A percentile compares a stretch with the other conserved stretches of the same genome.
Evolutionary conservation across 495 filamentous ascomycete genomes (phyloP).

Genomic region (Daldinia loculata): DNA sequence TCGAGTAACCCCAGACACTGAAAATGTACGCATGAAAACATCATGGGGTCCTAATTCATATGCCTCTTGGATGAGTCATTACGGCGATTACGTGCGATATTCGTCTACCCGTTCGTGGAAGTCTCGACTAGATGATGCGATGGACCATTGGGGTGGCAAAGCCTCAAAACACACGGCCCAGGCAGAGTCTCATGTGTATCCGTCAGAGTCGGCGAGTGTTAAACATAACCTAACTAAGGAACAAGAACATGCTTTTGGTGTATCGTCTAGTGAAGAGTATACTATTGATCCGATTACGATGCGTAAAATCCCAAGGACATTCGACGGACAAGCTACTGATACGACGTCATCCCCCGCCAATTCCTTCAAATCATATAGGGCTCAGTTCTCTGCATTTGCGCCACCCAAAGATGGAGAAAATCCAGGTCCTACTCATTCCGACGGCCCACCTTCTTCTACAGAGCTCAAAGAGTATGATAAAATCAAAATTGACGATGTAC

Average conservation of each 20-base stretch:
- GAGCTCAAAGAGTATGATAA: constrained; percentile 53
- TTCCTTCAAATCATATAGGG: constrained; percentile 50
- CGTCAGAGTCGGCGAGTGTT: background rate
- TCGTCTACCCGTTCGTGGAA: constrained; percentile 18
- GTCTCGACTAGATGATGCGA: constrained; percentile 17
- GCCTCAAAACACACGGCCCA: background rate
- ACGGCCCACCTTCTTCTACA: constrained; percentile 47
- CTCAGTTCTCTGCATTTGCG: constrained; percentile 47
- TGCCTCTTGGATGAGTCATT: constrained; percentile 8
- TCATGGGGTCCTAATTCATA: background rate
- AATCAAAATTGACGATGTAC: constrained; percentile 44
- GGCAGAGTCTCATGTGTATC: background rate
- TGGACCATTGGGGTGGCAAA: constrained; percentile 16
- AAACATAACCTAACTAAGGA: background rate
- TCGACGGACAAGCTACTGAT: background rate
- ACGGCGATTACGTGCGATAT: background rate
- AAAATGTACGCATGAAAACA: background rate
- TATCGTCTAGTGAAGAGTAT: constrained; percentile 46
- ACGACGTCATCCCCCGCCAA: background rate
- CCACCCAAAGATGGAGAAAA: constrained; percentile 38
- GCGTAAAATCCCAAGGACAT: constrained; percentile 57
- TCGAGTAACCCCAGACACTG: constrained; percentile 7
- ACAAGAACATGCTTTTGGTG: background rate
- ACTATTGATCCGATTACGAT: constrained; percentile 70
- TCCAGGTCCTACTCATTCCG: constrained; percentile 42